phyloP scores from a whole-genome alignment of 129 eudicot species.

The Flaveria ramosissima region DNA sequence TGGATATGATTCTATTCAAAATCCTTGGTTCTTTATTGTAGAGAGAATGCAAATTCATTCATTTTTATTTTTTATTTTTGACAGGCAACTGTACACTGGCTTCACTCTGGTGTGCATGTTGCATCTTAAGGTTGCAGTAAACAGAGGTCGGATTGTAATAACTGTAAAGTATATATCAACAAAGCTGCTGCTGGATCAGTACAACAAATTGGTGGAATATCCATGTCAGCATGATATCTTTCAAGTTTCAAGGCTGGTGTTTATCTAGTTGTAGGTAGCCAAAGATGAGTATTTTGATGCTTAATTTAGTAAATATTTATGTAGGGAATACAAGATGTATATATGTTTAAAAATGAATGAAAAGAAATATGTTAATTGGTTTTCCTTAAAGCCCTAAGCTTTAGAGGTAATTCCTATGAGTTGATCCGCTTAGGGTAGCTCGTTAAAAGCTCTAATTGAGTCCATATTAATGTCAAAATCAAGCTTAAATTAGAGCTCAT shows the following conservation, averaged over 20 bases:
- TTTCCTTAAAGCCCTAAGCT: neutral
- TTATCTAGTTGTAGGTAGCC: constrained; percentile 2
- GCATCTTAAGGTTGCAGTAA: constrained; percentile 17
- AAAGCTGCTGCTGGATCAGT: constrained; percentile 19
- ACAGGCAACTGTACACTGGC: neutral
- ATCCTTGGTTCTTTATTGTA: neutral
- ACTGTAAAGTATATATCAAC: constrained; percentile 3
- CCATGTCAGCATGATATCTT: neutral
- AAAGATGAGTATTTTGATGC: constrained; percentile 12
- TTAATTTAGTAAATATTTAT: neutral
- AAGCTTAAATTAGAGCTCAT: neutral
- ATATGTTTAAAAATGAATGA: neutral
- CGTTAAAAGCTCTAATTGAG: neutral
- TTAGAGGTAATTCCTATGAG: neutral
- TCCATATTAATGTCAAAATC: neutral
- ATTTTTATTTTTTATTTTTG: neutral
- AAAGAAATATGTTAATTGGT: neutral
- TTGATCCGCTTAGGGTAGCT: neutral
- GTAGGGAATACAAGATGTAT: neutral
- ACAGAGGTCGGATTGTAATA: neutral
- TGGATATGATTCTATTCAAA: neutral
- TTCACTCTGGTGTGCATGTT: constrained; percentile 4
- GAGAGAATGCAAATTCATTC: neutral
- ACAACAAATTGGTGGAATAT: neutral
- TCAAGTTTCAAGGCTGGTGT: neutral